Evolutionary conservation across 768 basidiomycete species (phyloP).

Genomic region (Termitomyces sp.): DNA sequence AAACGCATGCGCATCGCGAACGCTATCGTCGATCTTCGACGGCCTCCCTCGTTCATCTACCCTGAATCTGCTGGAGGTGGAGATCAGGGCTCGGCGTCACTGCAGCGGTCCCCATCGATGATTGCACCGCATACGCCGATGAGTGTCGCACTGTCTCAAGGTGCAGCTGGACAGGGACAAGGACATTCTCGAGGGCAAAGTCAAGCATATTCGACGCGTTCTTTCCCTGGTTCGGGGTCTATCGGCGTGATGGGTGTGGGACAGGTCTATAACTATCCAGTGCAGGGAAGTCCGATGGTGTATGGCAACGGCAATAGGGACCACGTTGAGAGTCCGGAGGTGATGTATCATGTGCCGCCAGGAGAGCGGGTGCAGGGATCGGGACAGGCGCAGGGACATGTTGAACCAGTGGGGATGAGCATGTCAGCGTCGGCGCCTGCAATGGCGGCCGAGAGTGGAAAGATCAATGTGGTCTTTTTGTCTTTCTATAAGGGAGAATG

Average conservation of each 20-base stretch:
- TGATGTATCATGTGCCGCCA: background rate
- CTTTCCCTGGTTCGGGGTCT: constrained; percentile 32
- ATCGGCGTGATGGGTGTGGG: constrained; percentile 14
- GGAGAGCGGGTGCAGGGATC: constrained; percentile 26
- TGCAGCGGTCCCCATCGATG: constrained; percentile 24
- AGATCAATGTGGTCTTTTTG: constrained; percentile 15
- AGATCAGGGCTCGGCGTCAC: constrained; percentile 9
- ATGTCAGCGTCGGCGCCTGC: constrained; percentile 13
- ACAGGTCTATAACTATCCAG: background rate
- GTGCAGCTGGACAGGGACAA: constrained; percentile 14
- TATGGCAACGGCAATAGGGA: background rate
- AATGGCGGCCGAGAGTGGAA: constrained; percentile 12
- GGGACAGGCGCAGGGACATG: constrained; percentile 36
- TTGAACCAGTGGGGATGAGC: constrained; percentile 4
- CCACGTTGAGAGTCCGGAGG: background rate
- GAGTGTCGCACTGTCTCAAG: constrained; percentile 24
- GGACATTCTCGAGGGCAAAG: constrained; percentile 38
- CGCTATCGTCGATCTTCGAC: constrained; percentile 82
- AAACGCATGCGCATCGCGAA: constrained; percentile 92
- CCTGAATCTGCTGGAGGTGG: constrained; percentile 28
- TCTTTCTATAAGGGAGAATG: background rate
- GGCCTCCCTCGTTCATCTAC: constrained; percentile 59
- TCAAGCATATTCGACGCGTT: constrained; percentile 39
- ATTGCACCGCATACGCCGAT: constrained; percentile 1
- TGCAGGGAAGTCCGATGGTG: background rate